Evolutionary conservation across 106 monocot genomes (phyloP), one percentile per base, ranked within the genome.

Genomic region (Agapanthus africanus): DNA sequence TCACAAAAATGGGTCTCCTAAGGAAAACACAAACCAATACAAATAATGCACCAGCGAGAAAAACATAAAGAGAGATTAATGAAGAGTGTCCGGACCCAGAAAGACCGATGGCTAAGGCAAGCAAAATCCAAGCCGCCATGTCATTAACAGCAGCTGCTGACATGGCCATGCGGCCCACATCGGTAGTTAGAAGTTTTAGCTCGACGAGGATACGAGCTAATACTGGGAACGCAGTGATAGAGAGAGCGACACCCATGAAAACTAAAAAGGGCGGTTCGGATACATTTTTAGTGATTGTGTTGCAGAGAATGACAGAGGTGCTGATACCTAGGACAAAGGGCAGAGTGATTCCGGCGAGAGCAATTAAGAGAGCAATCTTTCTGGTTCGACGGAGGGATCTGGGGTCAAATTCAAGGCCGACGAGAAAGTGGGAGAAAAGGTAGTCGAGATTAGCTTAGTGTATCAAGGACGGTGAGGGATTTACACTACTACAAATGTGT

Each of bases 401-500:
- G 15, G 25, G 35, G 54, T 74, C 65, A 19, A 74, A 40, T 74
- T 74, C 74, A 5, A 74, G 28, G 15, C 74, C 74, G 19, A 74
- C 74, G 19, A 74, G 54, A 34, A 74, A 74, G 74, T 66, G 74
- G 54, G 66, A 74, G 65, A 74, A 74, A 28, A 74, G 36, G 28
- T 66, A 66, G 5, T 66, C 74, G 21, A 74, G 74, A 66, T 74
- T 74, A 37, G 74, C 74, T n/a, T 19, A 74, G 39, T 23, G 74
- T 74, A 66, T 74, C 74, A 4, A 74, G 54, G 14, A 74, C 66
- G 18, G 66, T 51, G 66, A 74, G 74, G 39, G 66, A 66, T 6
- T n/a, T n/a, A n/a, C n/a, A n/a, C n/a, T n/a, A n/a, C n/a, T n/a
- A n/a, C n/a, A n/a, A n/a, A n/a, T n/a, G n/a, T n/a, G n/a, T n/a